Evolutionary conservation across 2,329 filamentous ascomycete species (phyloP), one percentile per base, ranked within the genome.

Genomic region (Alternaria angustiovoidea): DNA sequence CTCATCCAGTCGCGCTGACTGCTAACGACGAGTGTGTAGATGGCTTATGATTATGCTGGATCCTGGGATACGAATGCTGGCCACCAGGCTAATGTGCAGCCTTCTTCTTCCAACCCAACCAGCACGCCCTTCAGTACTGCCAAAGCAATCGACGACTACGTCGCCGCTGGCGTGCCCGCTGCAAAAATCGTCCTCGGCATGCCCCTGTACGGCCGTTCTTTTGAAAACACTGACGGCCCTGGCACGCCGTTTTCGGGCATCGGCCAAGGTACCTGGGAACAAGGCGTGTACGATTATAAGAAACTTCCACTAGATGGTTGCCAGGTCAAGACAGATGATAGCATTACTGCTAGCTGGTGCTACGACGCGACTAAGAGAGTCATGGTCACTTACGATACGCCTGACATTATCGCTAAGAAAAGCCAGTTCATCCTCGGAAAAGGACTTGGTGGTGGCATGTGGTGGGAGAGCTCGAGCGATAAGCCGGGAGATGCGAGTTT

Each of bases 11-110:
- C 26, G 12, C 20, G 12, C 7, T 1, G 20, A 5, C 9, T 24
- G 34, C 57, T 56, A 39, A 56, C 24, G 43, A 14, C 7, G 11
- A 51, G 3, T 34, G 2, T 20, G 0, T 4, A 59, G 57, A 96
- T 96, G 93, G 91, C 91, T 2, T 96, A 96, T 79, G 93, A 96
- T 79, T 96, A 88, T 60, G 68, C 77, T 12, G 77, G 77, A 8
- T 74, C 71, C 1, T 78, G 76, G 75, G 74, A 78, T 62, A 48
- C 66, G 4, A 64, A 65, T 26, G 65, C 77, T 3, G 76, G 76
- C 18, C 75, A 78, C 54, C 62, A 74, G 30, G 75, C 76, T 9
- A 78, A 78, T 64, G 71, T 61, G 55, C 51, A 72, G 30, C 56
- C 67, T 0, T 77, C 75, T 2, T 48, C 62, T 4, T 55, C 18